phyloP scores from a whole-genome alignment of 2,329 filamentous ascomycete genomes.

The Rosellinia necatrix region DNA sequence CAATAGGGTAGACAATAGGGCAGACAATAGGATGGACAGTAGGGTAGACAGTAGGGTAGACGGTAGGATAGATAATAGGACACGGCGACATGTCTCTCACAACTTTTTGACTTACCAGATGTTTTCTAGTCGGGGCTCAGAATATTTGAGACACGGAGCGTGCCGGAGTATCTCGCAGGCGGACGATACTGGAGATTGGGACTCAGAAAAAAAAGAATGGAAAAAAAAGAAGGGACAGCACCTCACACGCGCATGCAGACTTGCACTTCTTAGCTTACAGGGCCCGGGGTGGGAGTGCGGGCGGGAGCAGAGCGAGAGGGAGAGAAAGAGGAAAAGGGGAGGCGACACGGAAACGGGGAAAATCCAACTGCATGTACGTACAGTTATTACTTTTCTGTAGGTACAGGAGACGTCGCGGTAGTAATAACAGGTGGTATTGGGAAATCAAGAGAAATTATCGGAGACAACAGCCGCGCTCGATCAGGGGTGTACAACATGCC shows the following conservation, averaged over 20 bases:
- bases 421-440: constrained; percentile 35
- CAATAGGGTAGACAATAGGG: neutral
- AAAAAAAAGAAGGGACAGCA: constrained; percentile 39
- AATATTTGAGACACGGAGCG: constrained; percentile 30
- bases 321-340: constrained; percentile 32
- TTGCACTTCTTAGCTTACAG: constrained; percentile 24
- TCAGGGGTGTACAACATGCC: constrained; percentile 28
- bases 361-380: constrained; percentile 30
- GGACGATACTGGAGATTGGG: too few species aligned
- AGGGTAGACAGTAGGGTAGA: constrained; percentile 1
- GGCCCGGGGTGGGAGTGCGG: constrained; percentile 30
- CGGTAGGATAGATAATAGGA: neutral
- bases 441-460: constrained; percentile 42
- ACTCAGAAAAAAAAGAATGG: constrained; percentile 25
- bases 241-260: constrained; percentile 36
- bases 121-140: constrained; percentile 29
- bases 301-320: constrained; percentile 29
- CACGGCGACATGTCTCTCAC: constrained; percentile 22
- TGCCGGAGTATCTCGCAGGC: constrained; percentile 30
- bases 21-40: constrained; percentile 4
- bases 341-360: constrained; percentile 37
- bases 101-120: constrained; percentile 27
- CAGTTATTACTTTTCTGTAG: constrained; percentile 22
- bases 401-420: constrained; percentile 29
- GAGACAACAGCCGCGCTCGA: constrained; percentile 33